phyloP scores from a whole-genome alignment of 2,329 filamentous ascomycete species.

The Xylariaceae sp. region DNA sequence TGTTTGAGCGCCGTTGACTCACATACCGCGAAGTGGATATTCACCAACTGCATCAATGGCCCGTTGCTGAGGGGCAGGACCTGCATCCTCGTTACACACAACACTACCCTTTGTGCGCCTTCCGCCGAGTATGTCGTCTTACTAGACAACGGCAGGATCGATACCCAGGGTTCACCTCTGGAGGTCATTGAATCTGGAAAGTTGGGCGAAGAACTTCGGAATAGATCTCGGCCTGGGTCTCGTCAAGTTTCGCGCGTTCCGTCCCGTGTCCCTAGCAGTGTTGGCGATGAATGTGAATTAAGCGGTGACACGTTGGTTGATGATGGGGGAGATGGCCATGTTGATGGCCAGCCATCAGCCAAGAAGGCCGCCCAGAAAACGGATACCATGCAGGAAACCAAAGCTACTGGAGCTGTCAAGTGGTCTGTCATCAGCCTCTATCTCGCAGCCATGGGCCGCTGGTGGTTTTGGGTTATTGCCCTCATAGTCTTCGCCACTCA shows the following conservation, averaged over 20 bases:
- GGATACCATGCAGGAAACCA: conserved; percentile 67
- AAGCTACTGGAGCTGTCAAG: conserved; percentile 83
- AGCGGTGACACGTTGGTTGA: conserved; percentile 54
- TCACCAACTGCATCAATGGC: conserved; percentile 86
- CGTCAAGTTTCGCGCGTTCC: conserved; percentile 67
- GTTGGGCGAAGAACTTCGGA: conserved; percentile 80
- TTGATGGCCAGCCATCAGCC: conserved; percentile 46
- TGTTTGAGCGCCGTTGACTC: conserved; percentile 96
- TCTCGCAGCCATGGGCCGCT: conserved; percentile 85
- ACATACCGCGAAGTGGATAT: conserved; percentile 97
- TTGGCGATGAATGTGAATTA: conserved; percentile 65
- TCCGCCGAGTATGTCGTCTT: conserved; percentile 77
- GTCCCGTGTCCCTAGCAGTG: conserved; percentile 74
- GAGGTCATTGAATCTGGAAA: conserved; percentile 84
- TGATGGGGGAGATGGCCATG: conserved; percentile 47
- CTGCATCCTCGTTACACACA: conserved; percentile 94
- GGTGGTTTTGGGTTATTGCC: conserved; percentile 89
- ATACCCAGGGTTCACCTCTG: conserved; percentile 70
- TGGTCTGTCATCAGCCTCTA: conserved; percentile 84
- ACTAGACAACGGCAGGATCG: conserved; percentile 81
- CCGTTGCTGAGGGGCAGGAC: conserved; percentile 85
- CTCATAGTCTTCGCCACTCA: conserved; percentile 73
- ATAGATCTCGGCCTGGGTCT: conserved; percentile 66
- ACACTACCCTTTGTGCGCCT: conserved; percentile 82
- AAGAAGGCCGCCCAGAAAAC: conserved; percentile 48